These are phyloP conservation scores for Ascochyta lentis DNA, from an alignment of 2,329 filamentous ascomycete genomes.

Conservation along the genomic window DNA sequence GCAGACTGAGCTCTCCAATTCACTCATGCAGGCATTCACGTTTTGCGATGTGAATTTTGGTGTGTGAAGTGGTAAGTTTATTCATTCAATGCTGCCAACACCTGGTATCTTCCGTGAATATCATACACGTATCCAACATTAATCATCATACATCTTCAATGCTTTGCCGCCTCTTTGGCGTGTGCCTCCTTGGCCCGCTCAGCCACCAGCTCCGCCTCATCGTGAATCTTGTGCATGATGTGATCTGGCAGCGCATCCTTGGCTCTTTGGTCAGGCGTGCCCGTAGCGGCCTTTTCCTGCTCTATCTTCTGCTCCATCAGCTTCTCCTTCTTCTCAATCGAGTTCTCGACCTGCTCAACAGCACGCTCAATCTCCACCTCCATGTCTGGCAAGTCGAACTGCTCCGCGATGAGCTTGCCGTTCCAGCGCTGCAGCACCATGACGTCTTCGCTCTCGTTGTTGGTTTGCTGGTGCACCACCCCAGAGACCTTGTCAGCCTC, in stretches of 20 bases:
- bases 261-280: slow-evolving; percentile 28
- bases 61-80: too few species aligned
- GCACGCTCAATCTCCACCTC: slow-evolving; percentile 62
- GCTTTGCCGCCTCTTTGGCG: slow-evolving; percentile 12
- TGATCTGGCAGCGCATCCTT: slow-evolving; percentile 40
- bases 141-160: background rate
- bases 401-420: slow-evolving; percentile 58
- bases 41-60: too few species aligned
- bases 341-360: slow-evolving; percentile 58
- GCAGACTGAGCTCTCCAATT: too few species aligned
- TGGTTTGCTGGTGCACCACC: slow-evolving; percentile 49
- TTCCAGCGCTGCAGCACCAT: slow-evolving; percentile 60
- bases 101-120: slow-evolving; percentile 8
- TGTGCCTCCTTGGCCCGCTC: slow-evolving; percentile 19
- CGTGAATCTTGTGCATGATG: slow-evolving; percentile 34
- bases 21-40: too few species aligned
- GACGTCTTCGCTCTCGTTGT: slow-evolving; percentile 52
- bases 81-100: background rate
- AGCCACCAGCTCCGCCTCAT: slow-evolving; percentile 33
- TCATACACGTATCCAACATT: slow-evolving; percentile 14
- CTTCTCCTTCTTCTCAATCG: slow-evolving; percentile 50
- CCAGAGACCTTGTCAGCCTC: slow-evolving; percentile 49
- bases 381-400: slow-evolving; percentile 58
- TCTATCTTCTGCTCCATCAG: slow-evolving; percentile 47
- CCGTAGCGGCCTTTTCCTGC: slow-evolving; percentile 42